Conservation (phyloP, 139 green algal genomes). For the Chlamydomonas schloesseri region DNA sequence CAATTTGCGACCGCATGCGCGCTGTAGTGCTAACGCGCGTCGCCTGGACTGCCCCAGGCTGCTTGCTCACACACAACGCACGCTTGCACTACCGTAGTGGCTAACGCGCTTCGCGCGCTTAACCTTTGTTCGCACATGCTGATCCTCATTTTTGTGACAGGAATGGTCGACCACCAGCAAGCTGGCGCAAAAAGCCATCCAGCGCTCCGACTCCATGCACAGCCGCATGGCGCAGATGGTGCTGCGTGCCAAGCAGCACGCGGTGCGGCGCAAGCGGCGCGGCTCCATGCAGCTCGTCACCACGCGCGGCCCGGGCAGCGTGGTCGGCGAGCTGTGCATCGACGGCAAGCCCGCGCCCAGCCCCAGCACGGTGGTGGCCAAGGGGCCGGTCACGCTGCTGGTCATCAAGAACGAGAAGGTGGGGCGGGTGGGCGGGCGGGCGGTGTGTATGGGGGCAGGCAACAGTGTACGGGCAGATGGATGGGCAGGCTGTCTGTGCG, state of each 20-base stretch:
- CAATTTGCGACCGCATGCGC: too few relatives aligned
- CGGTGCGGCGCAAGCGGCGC: constrained; percentile 19
- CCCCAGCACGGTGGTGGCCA: constrained; percentile 42
- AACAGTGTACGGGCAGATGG: too few relatives aligned
- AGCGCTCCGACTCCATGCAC: constrained; percentile 50
- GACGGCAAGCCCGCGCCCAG: constrained; percentile 34
- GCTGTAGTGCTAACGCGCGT: too few relatives aligned
- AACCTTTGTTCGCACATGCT: too few relatives aligned
- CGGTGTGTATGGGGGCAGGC: too few relatives aligned
- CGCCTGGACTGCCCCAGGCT: too few relatives aligned
- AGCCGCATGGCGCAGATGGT: constrained; percentile 50
- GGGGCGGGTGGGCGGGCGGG: too few relatives aligned
- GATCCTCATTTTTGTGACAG: too few relatives aligned
- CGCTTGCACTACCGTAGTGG: too few relatives aligned
- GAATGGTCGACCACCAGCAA: constrained; percentile 42
- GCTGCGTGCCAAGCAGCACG: constrained; percentile 47
- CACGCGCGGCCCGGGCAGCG: constrained; percentile 36
- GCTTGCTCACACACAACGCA: too few relatives aligned
- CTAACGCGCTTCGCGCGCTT: too few relatives aligned
- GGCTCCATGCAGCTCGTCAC: constrained; percentile 45
- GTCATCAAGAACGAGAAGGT: constrained; percentile 47
- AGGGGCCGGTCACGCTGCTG: constrained; percentile 30
- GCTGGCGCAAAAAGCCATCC: constrained; percentile 40
- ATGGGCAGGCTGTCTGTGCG: too few relatives aligned
- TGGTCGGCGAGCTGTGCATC: constrained; percentile 40